These are phyloP conservation scores for Naganishia friedmannii DNA, from an alignment of 768 basidiomycete genomes.

Conservation along the genomic window DNA sequence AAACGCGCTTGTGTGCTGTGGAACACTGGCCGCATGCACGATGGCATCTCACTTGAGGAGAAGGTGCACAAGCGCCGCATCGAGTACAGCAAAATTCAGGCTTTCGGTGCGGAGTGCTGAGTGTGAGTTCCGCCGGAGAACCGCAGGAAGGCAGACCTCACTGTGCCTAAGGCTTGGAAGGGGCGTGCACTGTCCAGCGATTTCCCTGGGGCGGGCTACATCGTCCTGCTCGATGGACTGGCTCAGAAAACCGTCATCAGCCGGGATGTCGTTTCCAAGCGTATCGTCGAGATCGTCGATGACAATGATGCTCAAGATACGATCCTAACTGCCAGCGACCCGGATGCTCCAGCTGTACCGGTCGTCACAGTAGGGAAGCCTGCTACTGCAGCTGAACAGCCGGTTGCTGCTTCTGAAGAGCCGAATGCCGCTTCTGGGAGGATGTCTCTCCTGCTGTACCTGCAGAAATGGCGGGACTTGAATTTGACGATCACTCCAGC, in stretches of 20 bases:
- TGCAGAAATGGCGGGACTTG: not conserved
- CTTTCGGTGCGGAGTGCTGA: slow-evolving; percentile 22
- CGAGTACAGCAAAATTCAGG: slow-evolving; percentile 20
- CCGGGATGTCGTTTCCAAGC: slow-evolving; percentile 24
- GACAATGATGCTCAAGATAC: too few species aligned
- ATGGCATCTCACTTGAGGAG: slow-evolving; percentile 26
- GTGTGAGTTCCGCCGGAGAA: not conserved
- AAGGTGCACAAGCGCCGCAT: slow-evolving; percentile 4
- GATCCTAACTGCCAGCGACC: too few species aligned
- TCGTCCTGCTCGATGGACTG: slow-evolving; percentile 4
- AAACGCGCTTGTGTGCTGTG: slow-evolving; percentile 13
- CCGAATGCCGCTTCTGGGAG: too few species aligned
- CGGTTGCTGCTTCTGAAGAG: not conserved
- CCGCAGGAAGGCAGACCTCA: slow-evolving; percentile 11
- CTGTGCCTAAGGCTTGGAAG: slow-evolving; percentile 5
- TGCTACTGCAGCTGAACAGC: too few species aligned
- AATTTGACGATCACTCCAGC: too few species aligned
- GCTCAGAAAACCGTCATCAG: not conserved
- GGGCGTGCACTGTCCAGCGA: not conserved
- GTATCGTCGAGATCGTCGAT: not conserved
- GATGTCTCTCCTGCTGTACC: not conserved
- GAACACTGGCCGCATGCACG: not conserved
- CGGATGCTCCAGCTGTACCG: too few species aligned
- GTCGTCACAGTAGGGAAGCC: too few species aligned
- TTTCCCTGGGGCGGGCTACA: not conserved